Evolutionary conservation across 2,329 filamentous ascomycete genomes (phyloP).

Genomic region (Alternaria ventricosa): DNA sequence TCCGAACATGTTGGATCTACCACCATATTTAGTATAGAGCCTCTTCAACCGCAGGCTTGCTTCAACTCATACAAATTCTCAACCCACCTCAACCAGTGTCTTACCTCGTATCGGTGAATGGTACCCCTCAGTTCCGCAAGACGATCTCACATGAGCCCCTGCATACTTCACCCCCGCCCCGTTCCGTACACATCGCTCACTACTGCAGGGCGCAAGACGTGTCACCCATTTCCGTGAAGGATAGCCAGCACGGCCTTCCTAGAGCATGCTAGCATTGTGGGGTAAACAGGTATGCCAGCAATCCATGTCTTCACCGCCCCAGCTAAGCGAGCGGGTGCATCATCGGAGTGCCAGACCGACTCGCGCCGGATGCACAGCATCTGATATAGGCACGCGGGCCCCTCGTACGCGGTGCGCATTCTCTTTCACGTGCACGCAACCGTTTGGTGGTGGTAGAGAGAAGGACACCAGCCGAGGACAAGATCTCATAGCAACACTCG

Average conservation of each 20-base stretch:
- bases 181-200: constrained; percentile 3
- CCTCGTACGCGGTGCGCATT: background rate
- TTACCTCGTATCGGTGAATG: background rate
- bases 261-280: constrained; percentile 12
- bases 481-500: background rate
- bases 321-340: constrained; percentile 19
- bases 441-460: background rate
- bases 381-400: constrained; percentile 2
- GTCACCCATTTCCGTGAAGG: constrained; percentile 1
- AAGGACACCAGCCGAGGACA: background rate
- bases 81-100: background rate
- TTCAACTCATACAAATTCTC: background rate
- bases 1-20: background rate
- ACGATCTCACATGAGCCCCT: constrained; percentile 14
- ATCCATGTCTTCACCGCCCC: constrained; percentile 26
- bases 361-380: background rate
- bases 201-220: constrained; percentile 13
- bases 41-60: background rate
- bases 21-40: background rate
- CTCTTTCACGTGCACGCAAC: background rate
- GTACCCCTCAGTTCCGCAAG: constrained; percentile 5
- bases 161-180: constrained; percentile 10
- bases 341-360: constrained; percentile 2
- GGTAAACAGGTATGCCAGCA: constrained; percentile 16
- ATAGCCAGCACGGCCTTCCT: constrained; percentile 1